Percentiles rank a stretch among this genome's conserved stretches.
Conservation (phyloP, 495 filamentous ascomycete species). For the Penicillium atrosanguineum region DNA sequence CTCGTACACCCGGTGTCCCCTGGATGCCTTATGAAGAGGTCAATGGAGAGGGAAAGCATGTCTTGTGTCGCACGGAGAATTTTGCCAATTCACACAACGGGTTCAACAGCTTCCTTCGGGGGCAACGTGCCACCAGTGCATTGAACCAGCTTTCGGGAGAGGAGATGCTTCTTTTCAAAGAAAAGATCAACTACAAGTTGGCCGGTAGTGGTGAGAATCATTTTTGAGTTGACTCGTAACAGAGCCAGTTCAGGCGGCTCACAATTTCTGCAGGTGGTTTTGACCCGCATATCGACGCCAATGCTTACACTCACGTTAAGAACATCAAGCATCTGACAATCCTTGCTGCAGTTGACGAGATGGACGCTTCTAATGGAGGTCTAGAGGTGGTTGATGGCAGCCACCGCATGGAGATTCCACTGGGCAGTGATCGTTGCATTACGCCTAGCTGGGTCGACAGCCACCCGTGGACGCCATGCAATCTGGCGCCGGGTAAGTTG, state of each 20-base stretch:
- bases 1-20: conserved; percentile 31
- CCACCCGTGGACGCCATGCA: conserved; percentile 40
- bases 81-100: conserved; percentile 43
- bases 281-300: conserved; percentile 45
- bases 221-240: neutral
- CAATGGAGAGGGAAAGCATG: conserved; percentile 36
- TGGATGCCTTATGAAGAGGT: conserved; percentile 52
- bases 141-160: conserved; percentile 40
- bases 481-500: conserved; percentile 34
- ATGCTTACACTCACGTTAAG: conserved; percentile 47
- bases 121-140: conserved; percentile 31
- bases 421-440: conserved; percentile 42
- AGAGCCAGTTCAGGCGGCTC: neutral
- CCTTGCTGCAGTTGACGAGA: conserved; percentile 40
- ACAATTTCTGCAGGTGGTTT: conserved; percentile 29
- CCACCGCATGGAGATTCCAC: conserved; percentile 37
- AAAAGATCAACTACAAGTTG: conserved; percentile 38
- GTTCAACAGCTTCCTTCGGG: conserved; percentile 40
- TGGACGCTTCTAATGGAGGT: conserved; percentile 40
- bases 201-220: conserved; percentile 32
- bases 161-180: conserved; percentile 42
- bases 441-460: conserved; percentile 34
- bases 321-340: conserved; percentile 47
- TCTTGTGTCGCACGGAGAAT: conserved; percentile 48
- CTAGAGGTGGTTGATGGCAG: conserved; percentile 45